phyloP scores from a whole-genome alignment of 192 early-diverging fungal species.

The Linnemannia hyalina region DNA sequence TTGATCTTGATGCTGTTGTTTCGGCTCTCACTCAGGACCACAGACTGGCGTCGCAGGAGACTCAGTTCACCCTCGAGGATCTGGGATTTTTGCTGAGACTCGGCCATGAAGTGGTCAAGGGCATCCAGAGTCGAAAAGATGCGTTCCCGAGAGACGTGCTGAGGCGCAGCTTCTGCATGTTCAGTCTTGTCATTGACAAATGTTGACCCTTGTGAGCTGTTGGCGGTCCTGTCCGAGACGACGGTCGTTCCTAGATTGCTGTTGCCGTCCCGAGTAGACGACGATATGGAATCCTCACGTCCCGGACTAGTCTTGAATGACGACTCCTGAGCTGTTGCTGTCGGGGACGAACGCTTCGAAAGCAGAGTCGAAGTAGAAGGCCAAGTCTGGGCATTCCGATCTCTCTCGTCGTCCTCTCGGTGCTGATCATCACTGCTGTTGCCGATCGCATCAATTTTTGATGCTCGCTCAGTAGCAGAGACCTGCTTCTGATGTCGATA shows the following conservation, averaged over 20 bases:
- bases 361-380: constrained; percentile 18
- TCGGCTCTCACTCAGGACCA: constrained; percentile 36
- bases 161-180: not conserved
- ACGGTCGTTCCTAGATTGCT: not conserved
- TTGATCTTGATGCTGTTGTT: constrained; percentile 48
- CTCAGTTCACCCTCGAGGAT: constrained; percentile 47
- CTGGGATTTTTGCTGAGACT: constrained; percentile 42
- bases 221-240: not conserved
- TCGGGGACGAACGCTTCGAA: not conserved
- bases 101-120: constrained; percentile 41
- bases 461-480: not conserved
- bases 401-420: not conserved
- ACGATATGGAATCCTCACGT: constrained; percentile 27
- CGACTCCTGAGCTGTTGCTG: not conserved
- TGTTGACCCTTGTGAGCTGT: not conserved
- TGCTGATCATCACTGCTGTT: not conserved
- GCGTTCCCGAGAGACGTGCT: constrained; percentile 22
- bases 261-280: constrained; percentile 10
- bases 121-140: constrained; percentile 40
- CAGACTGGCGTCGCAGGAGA: constrained; percentile 32
- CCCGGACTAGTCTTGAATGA: not conserved
- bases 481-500: constrained; percentile 6
- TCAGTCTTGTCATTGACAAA: not conserved
- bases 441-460: not conserved
- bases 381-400: constrained; percentile 20